Conservation (phyloP, 768 basidiomycete species). For the Clitopilus hobsonii region DNA sequence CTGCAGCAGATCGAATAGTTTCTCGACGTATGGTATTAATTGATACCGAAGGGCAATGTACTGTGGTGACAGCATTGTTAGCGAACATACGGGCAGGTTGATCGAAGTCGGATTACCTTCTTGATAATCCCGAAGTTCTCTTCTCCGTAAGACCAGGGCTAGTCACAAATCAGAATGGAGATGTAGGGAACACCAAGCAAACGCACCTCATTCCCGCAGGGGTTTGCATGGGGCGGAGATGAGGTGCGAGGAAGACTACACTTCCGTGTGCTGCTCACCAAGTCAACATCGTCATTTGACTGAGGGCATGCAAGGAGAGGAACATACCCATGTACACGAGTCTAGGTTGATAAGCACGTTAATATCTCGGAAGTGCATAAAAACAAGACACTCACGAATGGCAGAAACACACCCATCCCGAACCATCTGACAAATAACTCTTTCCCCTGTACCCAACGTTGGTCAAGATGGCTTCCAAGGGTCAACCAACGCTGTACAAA, state of each 20-base stretch:
- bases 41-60: conserved; percentile 33
- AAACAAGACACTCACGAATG: conserved; percentile 22
- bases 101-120: conserved; percentile 13
- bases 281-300: too few species aligned
- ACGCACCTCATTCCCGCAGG: conserved; percentile 29
- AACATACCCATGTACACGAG: conserved; percentile 24
- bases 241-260: conserved; percentile 20
- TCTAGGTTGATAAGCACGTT: conserved; percentile 12
- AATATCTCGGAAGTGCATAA: too few species aligned
- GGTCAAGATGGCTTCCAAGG: neutral
- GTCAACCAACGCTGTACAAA: conserved; percentile 9
- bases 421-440: conserved; percentile 32
- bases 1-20: conserved; percentile 26
- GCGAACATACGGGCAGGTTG: neutral
- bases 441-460: conserved; percentile 17
- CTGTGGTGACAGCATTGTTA: conserved; percentile 11
- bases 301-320: too few species aligned
- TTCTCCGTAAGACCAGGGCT: conserved; percentile 33
- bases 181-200: neutral
- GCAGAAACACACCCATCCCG: conserved; percentile 31
- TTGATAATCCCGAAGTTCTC: conserved; percentile 30
- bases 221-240: conserved; percentile 22
- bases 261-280: conserved; percentile 15
- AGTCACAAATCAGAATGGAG: neutral
- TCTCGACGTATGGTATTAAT: conserved; percentile 25